Percentiles rank a stretch among this genome's conserved stretches.
Evolutionary conservation across 495 filamentous ascomycete species (phyloP).

Genomic region (Chaetomidium leptoderma): DNA sequence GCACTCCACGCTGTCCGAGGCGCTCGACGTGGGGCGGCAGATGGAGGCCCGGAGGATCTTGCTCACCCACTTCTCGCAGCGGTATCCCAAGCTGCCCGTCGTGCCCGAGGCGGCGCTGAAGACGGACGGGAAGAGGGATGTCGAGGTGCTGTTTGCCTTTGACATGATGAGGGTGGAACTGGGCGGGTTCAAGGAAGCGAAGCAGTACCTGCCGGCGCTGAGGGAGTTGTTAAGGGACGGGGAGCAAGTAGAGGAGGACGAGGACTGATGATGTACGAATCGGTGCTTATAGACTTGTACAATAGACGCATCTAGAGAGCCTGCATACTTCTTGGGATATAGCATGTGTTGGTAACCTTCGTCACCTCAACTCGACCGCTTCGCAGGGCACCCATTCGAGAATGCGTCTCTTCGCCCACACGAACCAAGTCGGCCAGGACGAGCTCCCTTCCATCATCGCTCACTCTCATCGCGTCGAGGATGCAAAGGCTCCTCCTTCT

Average conservation of each 20-base stretch:
- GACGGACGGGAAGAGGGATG: conserved; percentile 10
- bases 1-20: conserved; percentile 81
- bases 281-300: not conserved
- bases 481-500: too few species aligned
- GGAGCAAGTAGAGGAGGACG: conserved; percentile 10
- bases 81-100: conserved; percentile 82
- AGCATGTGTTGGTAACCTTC: too few species aligned
- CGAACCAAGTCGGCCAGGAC: too few species aligned
- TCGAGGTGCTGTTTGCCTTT: conserved; percentile 66
- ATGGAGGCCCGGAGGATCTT: conserved; percentile 76
- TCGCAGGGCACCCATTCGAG: too few species aligned
- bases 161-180: conserved; percentile 84
- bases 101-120: conserved; percentile 37
- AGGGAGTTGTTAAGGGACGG: conserved; percentile 57
- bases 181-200: conserved; percentile 72
- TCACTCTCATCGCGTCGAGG: too few species aligned
- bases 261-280: not conserved
- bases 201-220: conserved; percentile 67
- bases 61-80: conserved; percentile 90
- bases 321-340: too few species aligned
- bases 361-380: too few species aligned
- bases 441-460: too few species aligned
- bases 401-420: too few species aligned
- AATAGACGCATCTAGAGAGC: too few species aligned
- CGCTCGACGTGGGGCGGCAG: conserved; percentile 64